Percentiles rank a stretch among this genome's conserved stretches.
These are phyloP conservation scores for Uromyces viciae-fabae DNA, from an alignment of 1,284 basidiomycete species.

Conservation along the genomic window DNA sequence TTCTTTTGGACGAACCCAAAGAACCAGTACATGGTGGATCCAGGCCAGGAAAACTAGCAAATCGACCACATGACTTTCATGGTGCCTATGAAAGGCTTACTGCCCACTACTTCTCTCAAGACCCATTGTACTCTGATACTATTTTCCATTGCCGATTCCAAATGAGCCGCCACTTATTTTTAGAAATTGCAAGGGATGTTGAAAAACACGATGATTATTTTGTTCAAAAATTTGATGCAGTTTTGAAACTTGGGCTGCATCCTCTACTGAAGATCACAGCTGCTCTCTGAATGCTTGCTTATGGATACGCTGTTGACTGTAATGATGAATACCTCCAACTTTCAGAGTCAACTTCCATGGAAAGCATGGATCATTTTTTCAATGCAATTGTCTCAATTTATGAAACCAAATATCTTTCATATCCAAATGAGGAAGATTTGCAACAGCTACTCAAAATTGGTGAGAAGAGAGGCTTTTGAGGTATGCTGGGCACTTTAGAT, in stretches of 20 bases:
- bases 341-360: background rate
- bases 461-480: background rate
- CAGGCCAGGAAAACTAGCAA: background rate
- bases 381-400: background rate
- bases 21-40: background rate
- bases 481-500: background rate
- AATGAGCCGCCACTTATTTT: conserved; percentile 11
- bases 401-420: background rate
- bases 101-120: background rate
- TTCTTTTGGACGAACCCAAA: background rate
- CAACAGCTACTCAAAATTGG: background rate
- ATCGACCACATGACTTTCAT: background rate
- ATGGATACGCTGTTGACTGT: background rate
- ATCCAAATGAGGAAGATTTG: background rate
- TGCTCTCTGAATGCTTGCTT: conserved; percentile 1
- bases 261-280: background rate
- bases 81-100: background rate
- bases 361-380: background rate
- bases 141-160: conserved; percentile 1
- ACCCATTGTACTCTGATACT: background rate
- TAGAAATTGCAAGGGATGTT: background rate
- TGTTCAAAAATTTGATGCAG: background rate
- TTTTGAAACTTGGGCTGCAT: background rate
- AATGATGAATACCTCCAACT: conserved; percentile 11
- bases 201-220: conserved; percentile 32